Conservation (phyloP, 306 rosid species). For the Corylus heterophylla region DNA sequence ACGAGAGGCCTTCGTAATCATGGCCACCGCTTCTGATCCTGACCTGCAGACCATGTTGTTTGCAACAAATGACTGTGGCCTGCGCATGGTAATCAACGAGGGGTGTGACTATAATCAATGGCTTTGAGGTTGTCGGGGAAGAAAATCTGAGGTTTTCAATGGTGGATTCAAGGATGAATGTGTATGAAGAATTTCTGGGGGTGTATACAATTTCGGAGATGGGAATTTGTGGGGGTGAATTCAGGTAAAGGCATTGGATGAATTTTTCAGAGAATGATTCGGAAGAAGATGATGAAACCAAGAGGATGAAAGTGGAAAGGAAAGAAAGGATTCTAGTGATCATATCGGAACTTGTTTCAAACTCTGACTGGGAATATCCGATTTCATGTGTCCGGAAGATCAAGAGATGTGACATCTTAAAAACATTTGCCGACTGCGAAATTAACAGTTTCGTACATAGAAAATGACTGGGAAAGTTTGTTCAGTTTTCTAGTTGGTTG, state of each 20-base stretch:
- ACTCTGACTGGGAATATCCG: no score
- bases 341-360: no score
- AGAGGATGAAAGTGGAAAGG: no score
- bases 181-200: background rate
- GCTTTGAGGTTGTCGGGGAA: background rate
- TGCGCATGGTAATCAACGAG: background rate
- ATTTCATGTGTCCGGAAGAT: no score
- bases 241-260: background rate
- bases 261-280: background rate
- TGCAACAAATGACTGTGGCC: conserved; percentile 1
- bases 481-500: background rate
- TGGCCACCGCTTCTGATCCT: conserved; percentile 46
- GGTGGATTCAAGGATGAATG: background rate
- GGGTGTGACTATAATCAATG: background rate
- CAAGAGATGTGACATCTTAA: no score
- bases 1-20: conserved; percentile 58
- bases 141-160: background rate
- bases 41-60: no score
- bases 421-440: no score
- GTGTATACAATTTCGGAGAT: background rate
- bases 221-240: background rate
- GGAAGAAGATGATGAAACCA: no score
- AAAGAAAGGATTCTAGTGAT: no score
- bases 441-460: no score
- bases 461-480: background rate